Conservation (phyloP, 2,329 filamentous ascomycete species). For the Claviceps fusiformis region DNA sequence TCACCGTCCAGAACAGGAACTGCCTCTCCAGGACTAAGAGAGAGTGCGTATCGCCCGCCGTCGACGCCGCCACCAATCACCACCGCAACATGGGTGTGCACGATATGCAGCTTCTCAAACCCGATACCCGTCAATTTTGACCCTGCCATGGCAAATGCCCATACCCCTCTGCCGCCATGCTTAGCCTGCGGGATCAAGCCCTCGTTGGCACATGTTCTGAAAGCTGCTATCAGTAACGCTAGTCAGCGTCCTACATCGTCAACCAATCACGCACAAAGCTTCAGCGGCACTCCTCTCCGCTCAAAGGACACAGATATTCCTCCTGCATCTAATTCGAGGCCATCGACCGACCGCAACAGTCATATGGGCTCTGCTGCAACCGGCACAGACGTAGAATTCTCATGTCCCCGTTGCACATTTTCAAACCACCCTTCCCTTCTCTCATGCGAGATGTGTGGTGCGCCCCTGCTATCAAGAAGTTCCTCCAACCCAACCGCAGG, state of each 20-base stretch:
- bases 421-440: slow-evolving; percentile 77
- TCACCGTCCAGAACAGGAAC: slow-evolving; percentile 31
- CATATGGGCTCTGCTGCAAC: neutral
- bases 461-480: slow-evolving; percentile 49
- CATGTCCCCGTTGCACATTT: slow-evolving; percentile 86
- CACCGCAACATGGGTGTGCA: slow-evolving; percentile 82
- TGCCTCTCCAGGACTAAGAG: slow-evolving; percentile 31
- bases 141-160: slow-evolving; percentile 61
- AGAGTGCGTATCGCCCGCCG: slow-evolving; percentile 26
- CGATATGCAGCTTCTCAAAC: slow-evolving; percentile 92
- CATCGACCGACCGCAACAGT: neutral
- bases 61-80: slow-evolving; percentile 31
- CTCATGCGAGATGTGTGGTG: slow-evolving; percentile 84
- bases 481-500: slow-evolving; percentile 19
- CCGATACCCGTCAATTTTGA: slow-evolving; percentile 90
- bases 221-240: slow-evolving; percentile 70
- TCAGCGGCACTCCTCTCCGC: neutral
- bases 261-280: neutral
- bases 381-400: slow-evolving; percentile 28
- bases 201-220: slow-evolving; percentile 65
- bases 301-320: neutral
- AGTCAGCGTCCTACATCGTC: slow-evolving; percentile 32
- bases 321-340: neutral
- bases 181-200: slow-evolving; percentile 91
- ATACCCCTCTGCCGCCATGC: slow-evolving; percentile 74